These are phyloP conservation scores for Debaryomyces sp. DNA, from an alignment of 1,139 yeast genomes.

Conservation along the genomic window DNA sequence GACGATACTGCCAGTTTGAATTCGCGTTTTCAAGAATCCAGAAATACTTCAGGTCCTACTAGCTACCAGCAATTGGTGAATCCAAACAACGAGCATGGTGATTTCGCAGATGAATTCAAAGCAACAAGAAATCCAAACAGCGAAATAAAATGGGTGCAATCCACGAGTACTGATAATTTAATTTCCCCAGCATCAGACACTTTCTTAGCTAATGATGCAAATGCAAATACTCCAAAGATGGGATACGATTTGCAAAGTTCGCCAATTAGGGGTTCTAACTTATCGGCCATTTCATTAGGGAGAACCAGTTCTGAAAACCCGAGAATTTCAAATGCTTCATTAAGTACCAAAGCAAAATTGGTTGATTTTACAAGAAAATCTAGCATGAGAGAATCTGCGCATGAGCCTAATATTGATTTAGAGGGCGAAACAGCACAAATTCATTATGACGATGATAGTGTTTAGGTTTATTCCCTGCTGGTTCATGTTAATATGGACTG, in stretches of 20 bases:
- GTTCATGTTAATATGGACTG: background rate
- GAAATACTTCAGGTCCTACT: conserved; percentile 20
- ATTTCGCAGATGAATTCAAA: conserved; percentile 28
- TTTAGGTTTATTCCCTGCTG: conserved; percentile 16
- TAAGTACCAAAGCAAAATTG: conserved; percentile 41
- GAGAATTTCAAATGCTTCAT: conserved; percentile 21
- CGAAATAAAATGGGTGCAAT: conserved; percentile 30
- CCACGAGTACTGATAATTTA: conserved; percentile 12
- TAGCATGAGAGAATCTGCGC: conserved; percentile 45
- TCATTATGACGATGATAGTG: conserved; percentile 35
- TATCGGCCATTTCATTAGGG: conserved; percentile 23
- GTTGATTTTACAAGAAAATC: conserved; percentile 57
- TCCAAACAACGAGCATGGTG: conserved; percentile 1
- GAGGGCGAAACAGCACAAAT: conserved; percentile 42
- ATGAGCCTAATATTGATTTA: conserved; percentile 29
- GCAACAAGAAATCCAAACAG: conserved; percentile 31
- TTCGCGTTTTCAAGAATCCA: conserved; percentile 22
- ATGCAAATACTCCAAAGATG: conserved; percentile 12
- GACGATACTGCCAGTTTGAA: conserved; percentile 27
- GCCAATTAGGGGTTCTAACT: conserved; percentile 17
- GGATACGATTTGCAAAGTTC: conserved; percentile 8
- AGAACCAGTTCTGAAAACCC: conserved; percentile 15
- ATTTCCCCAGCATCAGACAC: conserved; percentile 20
- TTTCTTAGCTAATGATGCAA: conserved; percentile 12
- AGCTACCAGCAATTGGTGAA: conserved; percentile 17